A percentile compares a stretch with the other conserved stretches of the same genome.
Conservation (phyloP, 805 yeast species). For the Kodamaea kaohsiungensis region DNA sequence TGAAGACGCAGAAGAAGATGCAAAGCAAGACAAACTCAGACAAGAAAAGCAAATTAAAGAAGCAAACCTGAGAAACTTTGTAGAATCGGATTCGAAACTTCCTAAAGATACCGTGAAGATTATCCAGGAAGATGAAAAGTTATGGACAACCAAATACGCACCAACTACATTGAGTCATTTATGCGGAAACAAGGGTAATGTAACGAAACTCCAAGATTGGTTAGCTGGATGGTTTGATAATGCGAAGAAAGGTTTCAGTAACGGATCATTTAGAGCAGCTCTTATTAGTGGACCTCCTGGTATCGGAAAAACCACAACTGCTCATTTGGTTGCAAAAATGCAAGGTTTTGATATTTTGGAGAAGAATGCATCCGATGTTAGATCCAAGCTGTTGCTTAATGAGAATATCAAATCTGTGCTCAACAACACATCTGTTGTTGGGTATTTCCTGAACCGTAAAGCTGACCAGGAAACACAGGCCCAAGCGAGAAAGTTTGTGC, state of each 20-base stretch:
- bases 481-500: conserved; percentile 59
- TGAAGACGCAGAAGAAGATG: conserved; percentile 41
- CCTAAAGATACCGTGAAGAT: conserved; percentile 25
- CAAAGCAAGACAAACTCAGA: conserved; percentile 23
- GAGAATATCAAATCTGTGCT: conserved; percentile 68
- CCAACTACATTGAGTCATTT: conserved; percentile 75
- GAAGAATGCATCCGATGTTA: conserved; percentile 84
- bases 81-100: conserved; percentile 7
- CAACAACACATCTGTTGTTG: conserved; percentile 80
- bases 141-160: conserved; percentile 95
- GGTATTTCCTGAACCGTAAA: conserved; percentile 56
- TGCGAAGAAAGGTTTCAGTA: conserved; percentile 55
- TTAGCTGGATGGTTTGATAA: conserved; percentile 69
- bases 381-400: conserved; percentile 79
- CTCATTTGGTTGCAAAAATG: conserved; percentile 69
- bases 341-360: conserved; percentile 75
- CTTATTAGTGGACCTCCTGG: conserved; percentile 89
- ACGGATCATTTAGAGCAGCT: conserved; percentile 75
- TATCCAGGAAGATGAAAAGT: conserved; percentile 55
- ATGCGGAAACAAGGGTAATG: conserved; percentile 86
- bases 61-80: neutral
- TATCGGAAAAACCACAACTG: conserved; percentile 81
- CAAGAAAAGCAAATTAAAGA: conserved; percentile 22
- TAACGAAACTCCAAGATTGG: conserved; percentile 72
- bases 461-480: conserved; percentile 26